Base-by-base conservation (phyloP, 164 flowering plant species). In the Chimonanthus salicifolius region DNA sequence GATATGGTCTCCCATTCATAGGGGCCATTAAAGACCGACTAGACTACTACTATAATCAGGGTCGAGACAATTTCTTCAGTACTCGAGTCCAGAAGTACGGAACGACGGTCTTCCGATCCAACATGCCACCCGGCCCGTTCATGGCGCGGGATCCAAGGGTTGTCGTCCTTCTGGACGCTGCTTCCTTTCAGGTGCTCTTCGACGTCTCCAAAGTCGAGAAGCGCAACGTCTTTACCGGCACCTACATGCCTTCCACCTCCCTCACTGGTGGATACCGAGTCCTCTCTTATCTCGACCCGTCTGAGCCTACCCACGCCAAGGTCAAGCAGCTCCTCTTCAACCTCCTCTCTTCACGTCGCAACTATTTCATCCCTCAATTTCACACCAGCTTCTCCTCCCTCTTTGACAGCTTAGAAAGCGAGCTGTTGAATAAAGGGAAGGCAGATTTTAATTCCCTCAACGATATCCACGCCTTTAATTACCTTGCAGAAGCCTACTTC, bases 111-210 rank as follows among this genome's bases (percentile, higher is more conserved):
- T 81, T 82, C 77, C 62, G 82, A 13, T 43, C 87, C 71, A 84
- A 84, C 80, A 78, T 84, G 82, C 84, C 85, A 7, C 87, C 85
- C 0, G 87, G 89, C 4, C 85, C 85, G 0, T 78, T 82, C 76
- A 74, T 86, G 15, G 45, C 86, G 10, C n/a, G 64, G 3, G 50
- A 82, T 77, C 70, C 89, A 0, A 47, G 54, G 2, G 89, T 82
- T 69, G 48, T 84, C 43, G 82, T 72, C 20, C 67, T 86, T 10
- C 86, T 84, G 49, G 89, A 86, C 67, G 83, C 74, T 13, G 10
- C 45, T 4, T 72, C 76, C 67, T 86, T 86, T 68, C 82, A 86
- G 4, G 66, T 79, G 65, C 85, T 86, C 67, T 84, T 84, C 67
- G 89, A 86, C 80, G 60, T 63, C 4, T 33, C 79, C 18, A 83